Conservation (phyloP, 2,329 filamentous ascomycete species). For the Neofusicoccum umdonicola region DNA sequence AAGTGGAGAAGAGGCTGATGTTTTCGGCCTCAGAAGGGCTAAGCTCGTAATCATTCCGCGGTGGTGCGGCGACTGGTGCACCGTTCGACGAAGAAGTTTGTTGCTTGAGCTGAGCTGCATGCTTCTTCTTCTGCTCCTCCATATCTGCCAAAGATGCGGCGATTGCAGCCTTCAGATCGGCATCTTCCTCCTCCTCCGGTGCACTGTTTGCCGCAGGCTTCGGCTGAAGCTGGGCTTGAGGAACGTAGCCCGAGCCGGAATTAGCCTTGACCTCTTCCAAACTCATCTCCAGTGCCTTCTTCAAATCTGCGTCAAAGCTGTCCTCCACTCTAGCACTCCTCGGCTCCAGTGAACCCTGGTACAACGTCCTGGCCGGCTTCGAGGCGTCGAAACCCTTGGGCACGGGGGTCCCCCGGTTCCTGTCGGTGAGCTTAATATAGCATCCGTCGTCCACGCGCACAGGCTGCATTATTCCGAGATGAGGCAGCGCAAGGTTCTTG, state of each 20-base stretch:
- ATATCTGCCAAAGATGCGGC: constrained; percentile 93
- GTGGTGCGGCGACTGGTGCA: constrained; percentile 52
- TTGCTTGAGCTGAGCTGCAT: constrained; percentile 80
- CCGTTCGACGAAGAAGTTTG: constrained; percentile 61
- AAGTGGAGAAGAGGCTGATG: constrained; percentile 90
- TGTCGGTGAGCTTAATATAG: constrained; percentile 83
- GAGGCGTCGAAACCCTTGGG: constrained; percentile 48
- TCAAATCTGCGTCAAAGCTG: constrained; percentile 91
- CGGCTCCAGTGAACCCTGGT: constrained; percentile 78
- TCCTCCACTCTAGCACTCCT: constrained; percentile 84
- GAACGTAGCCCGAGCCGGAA: constrained; percentile 66
- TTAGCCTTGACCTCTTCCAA: constrained; percentile 84
- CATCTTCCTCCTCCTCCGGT: constrained; percentile 77
- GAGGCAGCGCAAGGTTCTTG: constrained; percentile 83
- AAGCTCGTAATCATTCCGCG: constrained; percentile 92
- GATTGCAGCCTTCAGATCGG: constrained; percentile 90
- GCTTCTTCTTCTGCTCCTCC: constrained; percentile 95
- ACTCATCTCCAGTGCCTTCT: constrained; percentile 93
- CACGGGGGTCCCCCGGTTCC: constrained; percentile 48
- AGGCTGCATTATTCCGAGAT: constrained; percentile 85
- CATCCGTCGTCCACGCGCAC: constrained; percentile 97
- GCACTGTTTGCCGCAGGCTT: constrained; percentile 33
- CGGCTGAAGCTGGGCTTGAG: constrained; percentile 55
- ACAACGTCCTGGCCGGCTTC: constrained; percentile 58
- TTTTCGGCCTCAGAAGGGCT: constrained; percentile 94